phyloP scores from a whole-genome alignment of 345 rosid genomes.

The Xanthoceras sorbifolium region DNA sequence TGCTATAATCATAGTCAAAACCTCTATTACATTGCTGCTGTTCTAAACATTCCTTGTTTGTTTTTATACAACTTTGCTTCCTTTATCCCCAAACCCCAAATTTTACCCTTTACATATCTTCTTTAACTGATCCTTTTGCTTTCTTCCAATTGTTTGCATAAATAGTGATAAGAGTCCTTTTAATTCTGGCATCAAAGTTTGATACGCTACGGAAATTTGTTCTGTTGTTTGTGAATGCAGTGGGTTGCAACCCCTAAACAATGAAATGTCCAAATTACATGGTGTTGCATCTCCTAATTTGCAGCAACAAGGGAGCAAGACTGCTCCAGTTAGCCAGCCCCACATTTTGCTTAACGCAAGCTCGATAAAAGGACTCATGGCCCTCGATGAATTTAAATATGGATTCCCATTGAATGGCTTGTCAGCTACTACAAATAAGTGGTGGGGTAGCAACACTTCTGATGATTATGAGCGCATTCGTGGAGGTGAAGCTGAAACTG shows the following conservation, averaged over 20 bases:
- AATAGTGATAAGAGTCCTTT: background rate
- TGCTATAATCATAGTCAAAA: too few species aligned
- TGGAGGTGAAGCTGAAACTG: constrained; percentile 29
- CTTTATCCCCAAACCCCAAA: background rate
- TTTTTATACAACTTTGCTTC: background rate
- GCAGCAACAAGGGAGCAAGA: constrained; percentile 46
- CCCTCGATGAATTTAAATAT: constrained; percentile 60
- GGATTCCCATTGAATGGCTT: constrained; percentile 78
- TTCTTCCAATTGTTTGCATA: background rate
- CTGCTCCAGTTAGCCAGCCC: constrained; percentile 18
- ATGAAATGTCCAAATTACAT: constrained; percentile 30
- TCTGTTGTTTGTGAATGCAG: constrained; percentile 22
- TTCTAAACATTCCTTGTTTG: background rate
- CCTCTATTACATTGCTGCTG: background rate
- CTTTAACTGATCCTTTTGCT: background rate
- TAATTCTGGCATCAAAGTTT: background rate
- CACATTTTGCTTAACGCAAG: constrained; percentile 24
- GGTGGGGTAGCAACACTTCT: constrained; percentile 63
- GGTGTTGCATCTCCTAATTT: constrained; percentile 24
- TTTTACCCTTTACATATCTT: background rate
- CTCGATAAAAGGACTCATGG: constrained; percentile 36
- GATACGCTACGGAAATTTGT: background rate
- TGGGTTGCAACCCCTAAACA: constrained; percentile 31
- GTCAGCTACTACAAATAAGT: constrained; percentile 47
- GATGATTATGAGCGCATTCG: constrained; percentile 17